These are phyloP conservation scores for Paradendryphiella salina DNA, from an alignment of 2,329 filamentous ascomycete species.

Conservation along the genomic window DNA sequence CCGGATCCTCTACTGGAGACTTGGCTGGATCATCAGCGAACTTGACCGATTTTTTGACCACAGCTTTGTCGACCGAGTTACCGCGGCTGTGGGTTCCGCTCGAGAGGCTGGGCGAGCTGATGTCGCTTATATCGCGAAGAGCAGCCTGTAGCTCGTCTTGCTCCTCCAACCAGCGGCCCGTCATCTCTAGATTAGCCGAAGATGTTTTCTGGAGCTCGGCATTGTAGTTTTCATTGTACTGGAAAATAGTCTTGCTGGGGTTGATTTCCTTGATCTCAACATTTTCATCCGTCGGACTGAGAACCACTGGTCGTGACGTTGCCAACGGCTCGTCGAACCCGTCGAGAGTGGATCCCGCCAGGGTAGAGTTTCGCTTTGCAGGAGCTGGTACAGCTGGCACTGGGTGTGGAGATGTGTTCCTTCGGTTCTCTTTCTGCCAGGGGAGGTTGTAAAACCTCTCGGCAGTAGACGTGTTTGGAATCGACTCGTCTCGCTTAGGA, in stretches of 20 bases:
- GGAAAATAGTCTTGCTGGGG: constrained; percentile 66
- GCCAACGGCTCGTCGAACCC: constrained; percentile 38
- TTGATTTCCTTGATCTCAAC: constrained; percentile 59
- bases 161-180: constrained; percentile 80
- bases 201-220: constrained; percentile 72
- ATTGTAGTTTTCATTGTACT: constrained; percentile 76
- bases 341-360: constrained; percentile 43
- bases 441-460: constrained; percentile 88
- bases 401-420: constrained; percentile 29
- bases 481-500: constrained; percentile 46
- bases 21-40: constrained; percentile 59
- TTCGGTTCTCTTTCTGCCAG: constrained; percentile 60
- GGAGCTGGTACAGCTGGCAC: constrained; percentile 23
- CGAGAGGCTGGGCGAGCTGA: constrained; percentile 48
- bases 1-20: constrained; percentile 30
- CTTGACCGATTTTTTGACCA: constrained; percentile 72
- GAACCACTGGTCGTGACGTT: constrained; percentile 37
- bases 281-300: constrained; percentile 44
- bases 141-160: constrained; percentile 77
- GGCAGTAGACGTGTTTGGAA: constrained; percentile 85
- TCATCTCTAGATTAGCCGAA: constrained; percentile 77
- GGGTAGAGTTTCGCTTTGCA: constrained; percentile 28
- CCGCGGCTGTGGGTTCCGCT: constrained; percentile 39
- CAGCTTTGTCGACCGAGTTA: constrained; percentile 46
- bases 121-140: constrained; percentile 58